Evolutionary conservation across 352 stramenopile species (phyloP).

Genomic region (Pythium brachiatum): DNA sequence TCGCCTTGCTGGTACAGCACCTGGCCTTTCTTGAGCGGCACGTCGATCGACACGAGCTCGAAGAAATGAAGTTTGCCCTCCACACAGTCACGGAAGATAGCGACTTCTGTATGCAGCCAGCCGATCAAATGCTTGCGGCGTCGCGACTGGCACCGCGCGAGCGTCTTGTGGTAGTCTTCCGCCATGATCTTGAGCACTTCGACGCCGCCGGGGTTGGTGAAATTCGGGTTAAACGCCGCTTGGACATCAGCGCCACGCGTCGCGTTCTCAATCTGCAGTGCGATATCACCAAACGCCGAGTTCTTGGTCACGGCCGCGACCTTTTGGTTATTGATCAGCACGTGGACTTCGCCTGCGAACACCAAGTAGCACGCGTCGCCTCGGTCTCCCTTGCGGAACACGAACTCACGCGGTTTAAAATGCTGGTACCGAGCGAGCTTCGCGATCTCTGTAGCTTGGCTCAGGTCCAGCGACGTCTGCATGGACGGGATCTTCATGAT

Average conservation of each 20-base stretch:
- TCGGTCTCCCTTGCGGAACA: conserved; percentile 64
- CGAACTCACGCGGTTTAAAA: conserved; percentile 48
- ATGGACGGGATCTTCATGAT: conserved; percentile 78
- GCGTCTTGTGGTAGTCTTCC: conserved; percentile 70
- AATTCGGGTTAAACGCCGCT: conserved; percentile 25
- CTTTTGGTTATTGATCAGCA: conserved; percentile 63
- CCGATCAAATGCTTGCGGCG: conserved; percentile 63
- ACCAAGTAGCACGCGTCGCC: conserved; percentile 69
- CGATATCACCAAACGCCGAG: conserved; percentile 65
- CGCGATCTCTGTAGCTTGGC: conserved; percentile 66
- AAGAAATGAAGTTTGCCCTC: conserved; percentile 80
- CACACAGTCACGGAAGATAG: conserved; percentile 65
- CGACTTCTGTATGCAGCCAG: conserved; percentile 67
- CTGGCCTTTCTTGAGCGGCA: conserved; percentile 55
- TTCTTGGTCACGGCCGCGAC: conserved; percentile 56
- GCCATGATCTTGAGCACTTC: conserved; percentile 69
- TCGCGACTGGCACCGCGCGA: conserved; percentile 58
- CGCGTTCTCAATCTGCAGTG: conserved; percentile 69
- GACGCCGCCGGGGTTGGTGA: conserved; percentile 20
- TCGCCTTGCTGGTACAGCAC: conserved; percentile 62
- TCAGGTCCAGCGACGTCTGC: conserved; percentile 59
- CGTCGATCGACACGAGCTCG: conserved; percentile 72
- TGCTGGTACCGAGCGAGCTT: conserved; percentile 54
- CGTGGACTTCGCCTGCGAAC: conserved; percentile 56
- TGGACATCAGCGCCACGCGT: conserved; percentile 64